Conservation (phyloP, 495 filamentous ascomycete genomes). For the Rhypophila decipiens region DNA sequence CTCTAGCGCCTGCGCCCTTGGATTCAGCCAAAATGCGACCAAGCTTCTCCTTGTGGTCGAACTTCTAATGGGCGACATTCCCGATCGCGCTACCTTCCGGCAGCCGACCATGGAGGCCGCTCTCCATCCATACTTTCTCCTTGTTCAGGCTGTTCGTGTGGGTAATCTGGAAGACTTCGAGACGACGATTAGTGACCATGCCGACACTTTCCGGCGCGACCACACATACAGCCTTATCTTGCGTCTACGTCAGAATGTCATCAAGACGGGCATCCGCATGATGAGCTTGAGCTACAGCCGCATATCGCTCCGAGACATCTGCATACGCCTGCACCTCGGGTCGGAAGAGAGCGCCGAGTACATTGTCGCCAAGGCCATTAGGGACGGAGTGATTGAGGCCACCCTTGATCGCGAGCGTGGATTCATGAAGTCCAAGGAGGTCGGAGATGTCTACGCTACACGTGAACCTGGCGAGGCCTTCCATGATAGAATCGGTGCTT, state of each 20-base stretch:
- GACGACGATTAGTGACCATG: conserved; percentile 70
- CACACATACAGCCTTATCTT: conserved; percentile 94
- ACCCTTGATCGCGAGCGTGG: conserved; percentile 88
- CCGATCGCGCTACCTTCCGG: conserved; percentile 89
- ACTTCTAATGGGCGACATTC: conserved; percentile 97
- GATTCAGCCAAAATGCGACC: conserved; percentile 91
- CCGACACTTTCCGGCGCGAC: conserved; percentile 80
- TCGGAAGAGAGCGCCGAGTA: conserved; percentile 97
- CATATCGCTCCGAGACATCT: conserved; percentile 96
- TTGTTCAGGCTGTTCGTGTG: conserved; percentile 90
- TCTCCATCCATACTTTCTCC: conserved; percentile 82
- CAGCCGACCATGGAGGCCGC: conserved; percentile 76
- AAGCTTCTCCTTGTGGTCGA: conserved; percentile 94
- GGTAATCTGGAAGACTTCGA: conserved; percentile 91
- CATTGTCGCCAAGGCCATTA: conserved; percentile 97
- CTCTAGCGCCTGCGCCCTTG: conserved; percentile 76
- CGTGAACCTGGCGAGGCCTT: conserved; percentile 93
- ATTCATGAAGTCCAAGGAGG: conserved; percentile 97
- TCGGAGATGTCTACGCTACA: conserved; percentile 91
- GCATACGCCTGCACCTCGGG: conserved; percentile 84
- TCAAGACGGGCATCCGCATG: conserved; percentile 98
- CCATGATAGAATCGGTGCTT: conserved; percentile 90
- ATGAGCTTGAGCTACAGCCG: conserved; percentile 96
- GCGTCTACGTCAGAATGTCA: conserved; percentile 93
- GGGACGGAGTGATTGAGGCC: conserved; percentile 96